Conservation (phyloP, 805 yeast genomes). For the Candida krabiensis region DNA sequence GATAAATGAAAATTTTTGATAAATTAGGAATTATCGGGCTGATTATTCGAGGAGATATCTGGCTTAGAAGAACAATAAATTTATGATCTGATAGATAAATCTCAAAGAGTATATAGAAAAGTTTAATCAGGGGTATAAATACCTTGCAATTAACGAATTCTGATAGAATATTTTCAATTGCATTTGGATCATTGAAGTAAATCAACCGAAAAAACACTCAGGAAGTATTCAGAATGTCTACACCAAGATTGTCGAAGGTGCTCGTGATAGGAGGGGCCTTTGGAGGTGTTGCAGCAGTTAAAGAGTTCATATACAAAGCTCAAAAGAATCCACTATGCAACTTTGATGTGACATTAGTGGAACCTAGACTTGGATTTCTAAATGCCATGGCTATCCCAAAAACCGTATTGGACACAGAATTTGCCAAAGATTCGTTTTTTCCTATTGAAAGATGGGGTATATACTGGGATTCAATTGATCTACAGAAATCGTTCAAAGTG, state of each 20-base stretch:
- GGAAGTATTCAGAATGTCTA: too few relatives aligned
- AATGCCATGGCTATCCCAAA: conserved; percentile 41
- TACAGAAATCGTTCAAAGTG: not conserved
- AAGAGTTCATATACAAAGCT: conserved; percentile 5
- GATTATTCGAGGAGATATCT: too few relatives aligned
- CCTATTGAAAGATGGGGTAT: conserved; percentile 9
- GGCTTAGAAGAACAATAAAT: not conserved
- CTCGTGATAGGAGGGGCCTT: conserved; percentile 15
- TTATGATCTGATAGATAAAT: not conserved
- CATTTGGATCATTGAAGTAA: not conserved
- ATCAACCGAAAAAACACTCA: not conserved
- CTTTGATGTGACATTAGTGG: conserved; percentile 34
- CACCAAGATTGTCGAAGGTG: conserved; percentile 1
- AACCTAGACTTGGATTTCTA: conserved; percentile 42
- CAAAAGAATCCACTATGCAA: conserved; percentile 2
- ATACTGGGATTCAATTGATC: conserved; percentile 13
- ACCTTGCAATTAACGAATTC: too few relatives aligned
- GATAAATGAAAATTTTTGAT: too few relatives aligned
- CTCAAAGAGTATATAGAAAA: not conserved
- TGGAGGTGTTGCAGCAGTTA: conserved; percentile 12
- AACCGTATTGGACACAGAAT: conserved; percentile 35
- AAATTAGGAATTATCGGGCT: too few relatives aligned
- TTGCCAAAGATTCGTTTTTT: conserved; percentile 27
- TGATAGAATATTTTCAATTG: too few relatives aligned
- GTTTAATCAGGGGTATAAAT: not conserved